A percentile compares a stretch with the other conserved stretches of the same genome.
Conservation (phyloP, 2,329 filamentous ascomycete species). For the Immersiporthe knoxdaviesiana region DNA sequence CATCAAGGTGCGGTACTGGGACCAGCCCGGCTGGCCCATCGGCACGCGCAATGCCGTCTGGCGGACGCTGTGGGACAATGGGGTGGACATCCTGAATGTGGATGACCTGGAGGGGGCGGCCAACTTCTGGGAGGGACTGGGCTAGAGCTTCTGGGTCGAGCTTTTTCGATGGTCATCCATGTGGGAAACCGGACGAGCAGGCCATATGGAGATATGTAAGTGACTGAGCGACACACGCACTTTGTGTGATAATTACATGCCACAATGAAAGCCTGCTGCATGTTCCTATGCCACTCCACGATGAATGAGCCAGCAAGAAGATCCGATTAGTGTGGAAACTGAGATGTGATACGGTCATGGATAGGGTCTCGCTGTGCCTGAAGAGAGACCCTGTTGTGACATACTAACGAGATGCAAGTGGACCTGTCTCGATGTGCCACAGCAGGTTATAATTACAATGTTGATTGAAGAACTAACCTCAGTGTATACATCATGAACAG, state of each 20-base stretch:
- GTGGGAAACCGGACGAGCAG: neutral
- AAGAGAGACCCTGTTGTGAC: neutral
- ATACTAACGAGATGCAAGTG: neutral
- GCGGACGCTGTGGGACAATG: constrained; percentile 58
- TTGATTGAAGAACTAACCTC: neutral
- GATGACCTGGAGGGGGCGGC: constrained; percentile 62
- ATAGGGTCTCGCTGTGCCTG: neutral
- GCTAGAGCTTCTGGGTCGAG: neutral
- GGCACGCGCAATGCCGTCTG: constrained; percentile 62
- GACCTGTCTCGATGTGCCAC: neutral
- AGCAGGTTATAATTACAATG: neutral
- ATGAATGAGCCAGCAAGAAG: neutral
- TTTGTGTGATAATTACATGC: neutral
- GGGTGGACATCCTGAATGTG: constrained; percentile 65
- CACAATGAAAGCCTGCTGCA: neutral
- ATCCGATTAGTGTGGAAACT: neutral
- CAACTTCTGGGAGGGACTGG: constrained; percentile 34
- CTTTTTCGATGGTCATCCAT: neutral
- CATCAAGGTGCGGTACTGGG: constrained; percentile 61
- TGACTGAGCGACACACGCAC: neutral
- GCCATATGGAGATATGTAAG: neutral
- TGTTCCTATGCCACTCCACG: neutral
- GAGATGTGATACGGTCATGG: neutral
- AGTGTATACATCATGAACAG: neutral
- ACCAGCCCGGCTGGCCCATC: constrained; percentile 62